Conservation (phyloP, 495 filamentous ascomycete species). For the Penicillium goetzii region DNA sequence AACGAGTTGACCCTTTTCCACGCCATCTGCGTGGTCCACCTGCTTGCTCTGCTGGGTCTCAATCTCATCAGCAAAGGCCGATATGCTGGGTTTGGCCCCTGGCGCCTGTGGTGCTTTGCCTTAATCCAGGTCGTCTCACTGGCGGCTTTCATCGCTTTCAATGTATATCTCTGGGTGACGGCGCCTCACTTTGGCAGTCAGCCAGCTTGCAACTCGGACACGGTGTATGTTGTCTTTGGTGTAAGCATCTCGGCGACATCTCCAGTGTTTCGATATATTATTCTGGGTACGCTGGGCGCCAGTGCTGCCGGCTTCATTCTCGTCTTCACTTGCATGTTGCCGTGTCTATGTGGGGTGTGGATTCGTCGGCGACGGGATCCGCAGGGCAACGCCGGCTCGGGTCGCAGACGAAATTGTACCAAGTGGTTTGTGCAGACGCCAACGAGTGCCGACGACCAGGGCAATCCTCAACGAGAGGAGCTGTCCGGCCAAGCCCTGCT, state of each 20-base stretch:
- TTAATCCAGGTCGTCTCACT: slow-evolving; percentile 18
- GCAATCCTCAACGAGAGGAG: not conserved
- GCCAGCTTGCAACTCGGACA: slow-evolving; percentile 18
- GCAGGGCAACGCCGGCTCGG: not conserved
- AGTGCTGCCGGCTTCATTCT: slow-evolving; percentile 13
- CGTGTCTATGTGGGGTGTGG: slow-evolving; percentile 18
- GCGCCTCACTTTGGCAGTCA: slow-evolving; percentile 24
- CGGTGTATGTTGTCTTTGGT: slow-evolving; percentile 25
- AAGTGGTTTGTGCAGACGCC: slow-evolving; percentile 15
- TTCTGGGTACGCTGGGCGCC: slow-evolving; percentile 17
- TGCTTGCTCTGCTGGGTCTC: slow-evolving; percentile 22
- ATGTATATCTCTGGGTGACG: slow-evolving; percentile 25
- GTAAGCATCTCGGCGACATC: slow-evolving; percentile 24
- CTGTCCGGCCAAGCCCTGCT: slow-evolving; percentile 16
- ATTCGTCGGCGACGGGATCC: not conserved
- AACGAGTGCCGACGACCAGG: not conserved
- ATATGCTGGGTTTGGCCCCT: slow-evolving; percentile 23
- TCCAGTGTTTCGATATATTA: slow-evolving; percentile 26
- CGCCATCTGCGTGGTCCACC: slow-evolving; percentile 26
- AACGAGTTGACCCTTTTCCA: slow-evolving; percentile 27
- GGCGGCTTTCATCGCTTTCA: slow-evolving; percentile 24
- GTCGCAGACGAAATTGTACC: slow-evolving; percentile 2
- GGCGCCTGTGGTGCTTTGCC: slow-evolving; percentile 22
- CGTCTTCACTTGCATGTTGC: slow-evolving; percentile 20
- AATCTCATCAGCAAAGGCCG: slow-evolving; percentile 27